Evolutionary conservation across 306 rosid species (phyloP), one percentile per base, ranked within the genome.

Genomic region (Vicia sativa): DNA sequence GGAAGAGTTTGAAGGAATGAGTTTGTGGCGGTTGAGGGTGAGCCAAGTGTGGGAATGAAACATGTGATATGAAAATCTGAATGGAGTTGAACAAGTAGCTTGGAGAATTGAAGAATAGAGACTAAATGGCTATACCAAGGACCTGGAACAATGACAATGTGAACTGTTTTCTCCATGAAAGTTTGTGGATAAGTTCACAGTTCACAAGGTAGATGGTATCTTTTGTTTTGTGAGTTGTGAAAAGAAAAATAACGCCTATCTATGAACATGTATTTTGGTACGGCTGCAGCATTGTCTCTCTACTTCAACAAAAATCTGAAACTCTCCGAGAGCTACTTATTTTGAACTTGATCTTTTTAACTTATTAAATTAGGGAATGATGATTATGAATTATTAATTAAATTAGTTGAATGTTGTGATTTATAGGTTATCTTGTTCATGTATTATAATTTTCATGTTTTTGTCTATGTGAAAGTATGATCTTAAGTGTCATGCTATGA

Each of bases 1-100:
- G 57, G 57, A 50, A 50, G 57, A 50, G 57, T 50, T 10, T 50
- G 57, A 50, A 50, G 57, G n/a, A 50, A 19, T 50, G 57, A 50
- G 3, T 50, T 19, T 50, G 57, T 10, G 29, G 57, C 57, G 19
- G 7, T 50, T 9, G 57, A 50, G 14, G 57, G 57, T 50, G 57
- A 50, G 3, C 57, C 57, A 19, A 50, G 29, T 10, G 57, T 50
- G 13, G 57, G 57, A 19, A 50, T 50, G 31, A 50, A 9, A 19
- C 57, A 50, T 4, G 57, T 19, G 57, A 50, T 28, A 50, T 18
- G 57, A 19, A 50, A 50, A 5, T 50, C 29, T 50, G 29, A 31
- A 50, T 50, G 29, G 31, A 50, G 29, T 18, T 50, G 57, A 50
- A 50, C 57, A 50, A 50, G 57, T 19, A 19, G 29, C 57, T 50